Base-by-base conservation (phyloP, 345 rosid genomes). In the Hibiscus trionum region DNA sequence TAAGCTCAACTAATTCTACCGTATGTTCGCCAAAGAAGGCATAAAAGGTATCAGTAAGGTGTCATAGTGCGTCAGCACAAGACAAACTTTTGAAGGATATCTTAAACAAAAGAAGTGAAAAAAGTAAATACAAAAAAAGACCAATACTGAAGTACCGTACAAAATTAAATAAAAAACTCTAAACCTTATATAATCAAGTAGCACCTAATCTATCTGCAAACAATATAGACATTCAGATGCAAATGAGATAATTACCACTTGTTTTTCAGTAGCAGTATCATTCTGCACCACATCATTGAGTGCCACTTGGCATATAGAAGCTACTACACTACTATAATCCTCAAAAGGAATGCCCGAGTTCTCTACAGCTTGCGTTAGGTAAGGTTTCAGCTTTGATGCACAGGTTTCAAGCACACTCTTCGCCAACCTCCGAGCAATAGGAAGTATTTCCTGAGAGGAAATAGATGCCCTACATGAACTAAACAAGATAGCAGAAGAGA, bases 321-420 rank as follows among this genome's bases (percentile, higher is more conserved):
- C 80, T 78, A 91, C 87, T 35, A 88, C 80, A 47, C 81, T 71
- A 76, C 86, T 78, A 81, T 89, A 96, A 70, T 90, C 89, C 50
- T 83, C 87, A 53, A 86, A 29, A 46, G 90, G 79, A 66, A 80
- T 73, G 39, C 86, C 89, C 61, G 78, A 83, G 15, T 85, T 80
- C 72, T 83, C 80, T 73, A 91, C 82, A 66, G 93, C 93, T 72
- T 77, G 81, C 19, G 76, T 77, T 77, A 96, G 72, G 85, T 81
- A 88, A n/a, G 88, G 87, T 76, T 84, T 93, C 73, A 96, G 82
- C 83, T 87, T 93, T 70, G 80, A 68, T 35, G 90, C 89, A 84
- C 83, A 91, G 73, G 58, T 87, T 72, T 81, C 77, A 47, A 96
- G 88, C 61, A 96, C 98, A 60, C 71, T 80, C 83, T 88, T 93